phyloP scores from a whole-genome alignment of 2,329 filamentous ascomycete genomes.

The Zymoseptoria crescenta region DNA sequence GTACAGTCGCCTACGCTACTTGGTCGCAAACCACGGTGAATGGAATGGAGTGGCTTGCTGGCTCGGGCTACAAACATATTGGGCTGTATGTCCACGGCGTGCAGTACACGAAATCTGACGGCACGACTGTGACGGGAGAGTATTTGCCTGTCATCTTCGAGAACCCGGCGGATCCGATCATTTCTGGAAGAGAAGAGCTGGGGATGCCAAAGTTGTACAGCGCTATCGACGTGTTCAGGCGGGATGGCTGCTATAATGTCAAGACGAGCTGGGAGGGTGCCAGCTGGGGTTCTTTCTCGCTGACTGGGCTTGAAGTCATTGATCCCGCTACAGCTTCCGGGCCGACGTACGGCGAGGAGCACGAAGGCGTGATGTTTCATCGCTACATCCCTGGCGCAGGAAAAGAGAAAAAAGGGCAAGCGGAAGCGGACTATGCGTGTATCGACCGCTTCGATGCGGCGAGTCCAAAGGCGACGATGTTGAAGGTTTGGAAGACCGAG shows the following conservation, averaged over 20 bases:
- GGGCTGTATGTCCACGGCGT: slow-evolving; percentile 59
- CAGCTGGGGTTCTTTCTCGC: slow-evolving; percentile 10
- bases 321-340: slow-evolving; percentile 1
- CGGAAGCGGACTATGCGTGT: slow-evolving; percentile 32
- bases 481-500: slow-evolving; percentile 1
- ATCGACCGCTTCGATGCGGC: slow-evolving; percentile 8
- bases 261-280: slow-evolving; percentile 12
- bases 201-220: slow-evolving; percentile 49
- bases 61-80: slow-evolving; percentile 49
- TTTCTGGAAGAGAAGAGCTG: slow-evolving; percentile 53
- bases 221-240: slow-evolving; percentile 19
- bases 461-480: slow-evolving; percentile 3
- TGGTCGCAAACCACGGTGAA: slow-evolving; percentile 33
- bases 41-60: slow-evolving; percentile 54
- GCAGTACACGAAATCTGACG: slow-evolving; percentile 46
- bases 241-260: slow-evolving; percentile 9
- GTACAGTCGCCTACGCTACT: slow-evolving; percentile 33
- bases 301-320: slow-evolving; percentile 12
- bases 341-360: slow-evolving; percentile 9
- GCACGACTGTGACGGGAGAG: slow-evolving; percentile 42
- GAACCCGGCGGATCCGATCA: slow-evolving; percentile 50
- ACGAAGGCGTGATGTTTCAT: slow-evolving; percentile 14
- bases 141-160: slow-evolving; percentile 55
- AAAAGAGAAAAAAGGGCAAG: slow-evolving; percentile 33
- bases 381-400: slow-evolving; percentile 49